These are phyloP conservation scores for Periconia macrospinosa DNA, from an alignment of 2,329 filamentous ascomycete species.

Conservation along the genomic window DNA sequence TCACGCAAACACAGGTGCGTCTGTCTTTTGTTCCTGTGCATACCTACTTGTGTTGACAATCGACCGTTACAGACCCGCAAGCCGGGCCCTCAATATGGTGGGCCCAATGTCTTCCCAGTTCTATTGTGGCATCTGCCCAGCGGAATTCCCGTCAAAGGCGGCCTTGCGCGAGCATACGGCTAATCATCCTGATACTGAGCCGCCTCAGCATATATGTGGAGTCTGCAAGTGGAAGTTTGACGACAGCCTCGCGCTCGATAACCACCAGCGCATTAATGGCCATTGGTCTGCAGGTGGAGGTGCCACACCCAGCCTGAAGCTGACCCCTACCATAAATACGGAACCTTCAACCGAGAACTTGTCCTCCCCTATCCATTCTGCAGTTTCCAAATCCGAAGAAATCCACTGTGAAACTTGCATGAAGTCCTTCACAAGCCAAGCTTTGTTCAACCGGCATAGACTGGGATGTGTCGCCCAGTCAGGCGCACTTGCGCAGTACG, in stretches of 20 bases:
- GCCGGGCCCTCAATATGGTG: not conserved
- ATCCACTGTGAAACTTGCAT: constrained; percentile 23
- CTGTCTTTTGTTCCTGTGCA: too few relatives aligned
- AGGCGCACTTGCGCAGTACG: not conserved
- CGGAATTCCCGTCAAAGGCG: constrained; percentile 15
- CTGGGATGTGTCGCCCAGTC: constrained; percentile 20
- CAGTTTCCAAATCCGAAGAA: not conserved
- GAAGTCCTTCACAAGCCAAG: constrained; percentile 17
- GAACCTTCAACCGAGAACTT: too few relatives aligned
- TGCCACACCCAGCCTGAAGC: too few relatives aligned
- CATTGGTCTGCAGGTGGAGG: constrained; percentile 7
- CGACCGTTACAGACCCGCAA: too few relatives aligned
- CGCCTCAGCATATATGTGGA: constrained; percentile 1
- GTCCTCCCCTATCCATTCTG: too few relatives aligned
- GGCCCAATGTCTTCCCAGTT: not conserved
- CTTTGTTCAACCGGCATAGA: constrained; percentile 18
- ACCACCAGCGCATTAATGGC: constrained; percentile 14
- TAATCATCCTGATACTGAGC: not conserved
- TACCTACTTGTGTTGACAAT: too few relatives aligned
- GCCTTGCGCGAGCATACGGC: constrained; percentile 16
- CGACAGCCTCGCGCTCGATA: constrained; percentile 23
- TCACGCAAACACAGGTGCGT: too few relatives aligned
- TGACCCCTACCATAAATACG: too few relatives aligned
- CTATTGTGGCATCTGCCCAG: constrained; percentile 21
- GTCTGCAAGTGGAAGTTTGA: constrained; percentile 17